phyloP scores from a whole-genome alignment of 805 yeast genomes.

The Komagataella ulmi region DNA sequence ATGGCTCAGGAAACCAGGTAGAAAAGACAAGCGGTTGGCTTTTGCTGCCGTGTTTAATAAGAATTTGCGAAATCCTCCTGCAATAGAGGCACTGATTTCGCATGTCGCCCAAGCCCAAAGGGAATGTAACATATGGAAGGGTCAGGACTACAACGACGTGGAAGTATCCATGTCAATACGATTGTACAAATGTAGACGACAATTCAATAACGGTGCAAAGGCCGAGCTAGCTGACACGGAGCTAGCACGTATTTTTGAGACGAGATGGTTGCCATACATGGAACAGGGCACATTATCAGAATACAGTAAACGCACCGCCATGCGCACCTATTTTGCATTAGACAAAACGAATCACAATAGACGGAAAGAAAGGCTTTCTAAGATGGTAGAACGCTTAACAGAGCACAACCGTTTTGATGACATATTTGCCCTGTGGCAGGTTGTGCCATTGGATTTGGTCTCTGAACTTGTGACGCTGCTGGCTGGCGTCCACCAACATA shows the following conservation, averaged over 20 bases:
- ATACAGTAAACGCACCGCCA: not conserved
- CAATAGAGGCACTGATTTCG: not conserved
- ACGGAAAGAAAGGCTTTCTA: not conserved
- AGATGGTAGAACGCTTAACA: not conserved
- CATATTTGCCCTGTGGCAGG: not conserved
- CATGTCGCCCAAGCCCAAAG: not conserved
- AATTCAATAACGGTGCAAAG: slow-evolving; percentile 1
- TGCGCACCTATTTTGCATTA: not conserved
- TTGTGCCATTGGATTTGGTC: not conserved
- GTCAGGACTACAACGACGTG: slow-evolving; percentile 1
- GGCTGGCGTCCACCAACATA: not conserved
- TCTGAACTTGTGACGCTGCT: not conserved
- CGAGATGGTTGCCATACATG: not conserved
- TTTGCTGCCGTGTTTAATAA: slow-evolving; percentile 8
- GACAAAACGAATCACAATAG: not conserved
- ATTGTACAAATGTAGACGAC: slow-evolving; percentile 1
- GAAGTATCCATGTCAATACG: not conserved
- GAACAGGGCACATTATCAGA: not conserved
- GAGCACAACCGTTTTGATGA: not conserved
- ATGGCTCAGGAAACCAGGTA: slow-evolving; percentile 1
- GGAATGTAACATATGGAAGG: slow-evolving; percentile 1
- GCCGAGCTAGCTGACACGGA: not conserved
- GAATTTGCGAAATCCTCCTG: slow-evolving; percentile 2
- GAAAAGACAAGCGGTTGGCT: slow-evolving; percentile 5
- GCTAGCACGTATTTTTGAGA: not conserved